Base-by-base conservation (phyloP, 2,329 filamentous ascomycete species). In the Botrytis byssoidea region DNA sequence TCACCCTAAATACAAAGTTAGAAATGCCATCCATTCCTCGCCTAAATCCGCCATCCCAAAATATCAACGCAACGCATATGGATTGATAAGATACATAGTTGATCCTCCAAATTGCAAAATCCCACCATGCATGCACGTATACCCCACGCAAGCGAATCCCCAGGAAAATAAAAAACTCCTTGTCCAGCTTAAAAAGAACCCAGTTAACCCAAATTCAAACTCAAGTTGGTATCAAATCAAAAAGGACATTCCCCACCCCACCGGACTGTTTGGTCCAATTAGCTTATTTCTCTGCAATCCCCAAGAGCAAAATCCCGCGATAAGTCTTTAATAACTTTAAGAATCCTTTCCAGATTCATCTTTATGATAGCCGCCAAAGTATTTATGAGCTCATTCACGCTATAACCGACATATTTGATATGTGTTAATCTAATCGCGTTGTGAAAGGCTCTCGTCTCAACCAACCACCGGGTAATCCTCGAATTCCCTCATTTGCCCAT, bases 191-290 rank as follows among this genome's bases (percentile, higher is more conserved):
- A 18, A 29, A 55, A 29, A 29, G 51, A 55, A 55, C 51, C 51
- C n/a, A 29, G 51, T 29, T 16, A 40, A 29, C 25, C 48, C 35
- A 29, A 55, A 57, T 42, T 32, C 35, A 57, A 57, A 57, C 16
- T 57, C 59, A 71, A 71, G 46, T 71, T 64, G 69, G 57, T 71
- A 65, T 71, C 69, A 64, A 40, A 71, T 71, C 59, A 51, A 9
- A 71, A 71, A 40, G 35, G 18, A 40, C 25, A 51, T 35, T 48
- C 4, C 48, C 65, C 48, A 12, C 35, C 35, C 18, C 18, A n/a
- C 46, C 6, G 10, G 7, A 57, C 25, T 29, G 10, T 9, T 14
- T 57, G 25, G 18, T 42, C n/a, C 9, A 37, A 16, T 12, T 55
- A 57, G 48, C 48, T 68, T 29, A 16, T 68, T 35, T 42, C n/a